phyloP scores from a whole-genome alignment of 257 asterid species.

The Solanum pinnatisectum region DNA sequence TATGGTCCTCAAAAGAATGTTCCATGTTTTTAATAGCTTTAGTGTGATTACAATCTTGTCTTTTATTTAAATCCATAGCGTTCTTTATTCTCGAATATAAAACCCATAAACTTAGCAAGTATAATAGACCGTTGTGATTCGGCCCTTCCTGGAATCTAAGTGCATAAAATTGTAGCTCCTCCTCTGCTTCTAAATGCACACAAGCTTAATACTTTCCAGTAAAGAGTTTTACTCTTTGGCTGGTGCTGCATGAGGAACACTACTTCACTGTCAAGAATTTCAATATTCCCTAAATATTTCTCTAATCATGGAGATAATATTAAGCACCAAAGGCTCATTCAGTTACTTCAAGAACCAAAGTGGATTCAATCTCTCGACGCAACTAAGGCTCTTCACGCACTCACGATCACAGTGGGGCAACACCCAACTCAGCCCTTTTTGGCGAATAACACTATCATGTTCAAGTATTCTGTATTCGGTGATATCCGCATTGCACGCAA shows the following conservation, averaged over 20 bases:
- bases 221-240: background rate
- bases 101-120: too few relatives aligned
- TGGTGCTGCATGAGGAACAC: conserved; percentile 38
- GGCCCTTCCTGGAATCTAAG: too few relatives aligned
- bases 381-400: conserved; percentile 52
- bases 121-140: too few relatives aligned
- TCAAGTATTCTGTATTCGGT: conserved; percentile 23
- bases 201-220: too few relatives aligned
- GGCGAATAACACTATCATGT: conserved; percentile 40
- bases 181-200: too few relatives aligned
- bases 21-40: background rate
- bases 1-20: background rate
- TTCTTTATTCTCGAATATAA: too few relatives aligned
- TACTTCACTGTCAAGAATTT: background rate
- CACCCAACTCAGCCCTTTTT: conserved; percentile 35
- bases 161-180: background rate
- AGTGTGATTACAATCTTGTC: too few relatives aligned
- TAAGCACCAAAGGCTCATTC: conserved; percentile 21
- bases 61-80: too few relatives aligned
- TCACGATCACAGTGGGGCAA: conserved; percentile 39
- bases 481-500: conserved; percentile 27
- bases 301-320: conserved; percentile 12
- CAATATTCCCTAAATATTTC: too few relatives aligned
- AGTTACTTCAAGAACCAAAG: conserved; percentile 38
- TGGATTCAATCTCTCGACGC: conserved; percentile 23